phyloP scores from a whole-genome alignment of 169 alveolate genomes.

The Eimeria acervulina region DNA sequence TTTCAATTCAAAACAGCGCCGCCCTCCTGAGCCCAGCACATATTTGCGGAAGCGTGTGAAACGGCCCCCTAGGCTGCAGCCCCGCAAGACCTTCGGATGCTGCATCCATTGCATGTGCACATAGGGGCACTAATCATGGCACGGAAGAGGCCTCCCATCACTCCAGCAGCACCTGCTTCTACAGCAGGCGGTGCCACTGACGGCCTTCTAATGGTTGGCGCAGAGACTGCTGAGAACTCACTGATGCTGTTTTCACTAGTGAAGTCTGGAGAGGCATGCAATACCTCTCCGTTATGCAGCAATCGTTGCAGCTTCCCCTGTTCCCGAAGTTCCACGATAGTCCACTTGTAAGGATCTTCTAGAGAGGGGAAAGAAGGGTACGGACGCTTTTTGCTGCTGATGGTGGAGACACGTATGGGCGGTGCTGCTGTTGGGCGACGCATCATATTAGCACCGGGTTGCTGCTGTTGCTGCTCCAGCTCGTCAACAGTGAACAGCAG shows the following conservation, averaged over 20 bases:
- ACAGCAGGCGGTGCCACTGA: not conserved
- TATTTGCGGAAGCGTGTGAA: not conserved
- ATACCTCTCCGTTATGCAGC: conserved; percentile 25
- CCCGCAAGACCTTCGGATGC: not conserved
- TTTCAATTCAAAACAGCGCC: conserved; percentile 61
- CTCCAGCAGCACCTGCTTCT: not conserved
- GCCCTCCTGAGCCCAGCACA: conserved; percentile 40
- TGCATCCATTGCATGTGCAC: not conserved
- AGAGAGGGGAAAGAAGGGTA: conserved; percentile 63
- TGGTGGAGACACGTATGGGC: conserved; percentile 48
- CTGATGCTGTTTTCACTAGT: conserved; percentile 42
- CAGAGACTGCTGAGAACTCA: not conserved
- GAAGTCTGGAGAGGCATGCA: conserved; percentile 68
- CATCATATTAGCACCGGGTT: conserved; percentile 53
- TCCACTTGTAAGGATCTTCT: conserved; percentile 72
- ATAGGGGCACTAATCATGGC: not conserved
- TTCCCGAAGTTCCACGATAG: conserved; percentile 42
- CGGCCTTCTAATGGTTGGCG: not conserved
- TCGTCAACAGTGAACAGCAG: conserved; percentile 50
- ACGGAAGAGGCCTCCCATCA: not conserved
- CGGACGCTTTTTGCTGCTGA: conserved; percentile 48
- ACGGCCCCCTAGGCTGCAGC: not conserved
- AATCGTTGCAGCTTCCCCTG: conserved; percentile 26
- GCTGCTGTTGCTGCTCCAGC: conserved; percentile 72
- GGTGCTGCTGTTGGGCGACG: conserved; percentile 72